These are phyloP conservation scores for Candida pseudoglaebosa DNA, from an alignment of 805 yeast species.

Conservation along the genomic window DNA sequence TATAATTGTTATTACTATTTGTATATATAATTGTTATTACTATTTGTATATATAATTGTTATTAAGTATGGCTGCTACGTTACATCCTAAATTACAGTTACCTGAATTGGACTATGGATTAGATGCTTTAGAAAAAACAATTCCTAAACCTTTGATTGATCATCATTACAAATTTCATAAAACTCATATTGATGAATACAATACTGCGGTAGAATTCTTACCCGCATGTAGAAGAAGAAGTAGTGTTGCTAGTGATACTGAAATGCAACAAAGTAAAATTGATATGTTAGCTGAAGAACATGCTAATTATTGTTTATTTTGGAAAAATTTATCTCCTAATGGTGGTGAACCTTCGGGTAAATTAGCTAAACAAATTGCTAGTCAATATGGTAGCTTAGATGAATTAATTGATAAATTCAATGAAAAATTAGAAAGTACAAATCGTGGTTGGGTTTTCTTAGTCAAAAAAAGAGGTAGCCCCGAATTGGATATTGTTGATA, in stretches of 20 bases:
- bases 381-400: constrained; percentile 51
- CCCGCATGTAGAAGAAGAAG: constrained; percentile 45
- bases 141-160: constrained; percentile 84
- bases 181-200: constrained; percentile 84
- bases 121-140: constrained; percentile 80
- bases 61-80: neutral
- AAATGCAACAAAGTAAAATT: constrained; percentile 36
- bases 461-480: constrained; percentile 2
- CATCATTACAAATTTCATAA: constrained; percentile 92
- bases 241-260: constrained; percentile 4
- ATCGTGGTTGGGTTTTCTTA: constrained; percentile 3
- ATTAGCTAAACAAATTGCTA: constrained; percentile 53
- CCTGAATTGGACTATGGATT: constrained; percentile 84
- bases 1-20: no score
- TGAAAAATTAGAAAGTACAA: neutral
- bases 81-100: constrained; percentile 18
- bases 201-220: constrained; percentile 70
- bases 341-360: constrained; percentile 64
- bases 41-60: no score
- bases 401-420: constrained; percentile 3
- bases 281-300: constrained; percentile 81
- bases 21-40: no score
- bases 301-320: constrained; percentile 80
- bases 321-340: constrained; percentile 81
- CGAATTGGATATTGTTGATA: constrained; percentile 1